phyloP scores from a whole-genome alignment of 2,329 filamentous ascomycete species.

The Colletotrichum sp. region DNA sequence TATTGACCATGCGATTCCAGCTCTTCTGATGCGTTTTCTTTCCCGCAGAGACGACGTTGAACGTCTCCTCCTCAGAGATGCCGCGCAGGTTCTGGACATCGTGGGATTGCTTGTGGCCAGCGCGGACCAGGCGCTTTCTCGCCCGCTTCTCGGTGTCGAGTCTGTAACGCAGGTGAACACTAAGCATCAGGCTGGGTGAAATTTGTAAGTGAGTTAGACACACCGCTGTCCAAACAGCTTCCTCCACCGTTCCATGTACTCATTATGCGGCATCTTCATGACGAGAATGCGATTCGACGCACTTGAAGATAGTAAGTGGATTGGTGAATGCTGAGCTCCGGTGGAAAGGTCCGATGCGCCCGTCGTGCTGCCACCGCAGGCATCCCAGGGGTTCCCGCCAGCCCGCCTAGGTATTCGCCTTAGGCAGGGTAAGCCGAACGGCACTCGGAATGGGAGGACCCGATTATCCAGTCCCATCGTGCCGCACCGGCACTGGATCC shows the following conservation, averaged over 20 bases:
- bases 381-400: too few relatives aligned
- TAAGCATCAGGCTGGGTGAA: background rate
- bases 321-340: too few relatives aligned
- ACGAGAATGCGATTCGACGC: background rate
- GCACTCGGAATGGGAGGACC: background rate
- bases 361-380: too few relatives aligned
- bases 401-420: background rate
- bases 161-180: fast-evolving
- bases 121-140: background rate
- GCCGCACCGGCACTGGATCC: background rate
- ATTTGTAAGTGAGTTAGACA: fast-evolving
- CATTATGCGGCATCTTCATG: background rate
- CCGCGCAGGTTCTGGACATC: background rate
- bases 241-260: background rate
- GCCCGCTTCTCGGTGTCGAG: background rate
- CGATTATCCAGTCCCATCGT: background rate
- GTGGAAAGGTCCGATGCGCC: too few relatives aligned
- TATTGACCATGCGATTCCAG: background rate
- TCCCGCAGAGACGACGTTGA: background rate
- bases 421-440: background rate
- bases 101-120: background rate
- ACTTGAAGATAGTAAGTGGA: background rate
- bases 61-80: background rate
- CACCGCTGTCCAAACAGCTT: fast-evolving
- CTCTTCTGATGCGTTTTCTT: background rate